Percentiles rank a stretch among this genome's conserved stretches.
These are phyloP conservation scores for Stemphylium vesicarium DNA, from an alignment of 2,329 filamentous ascomycete genomes.

Conservation along the genomic window DNA sequence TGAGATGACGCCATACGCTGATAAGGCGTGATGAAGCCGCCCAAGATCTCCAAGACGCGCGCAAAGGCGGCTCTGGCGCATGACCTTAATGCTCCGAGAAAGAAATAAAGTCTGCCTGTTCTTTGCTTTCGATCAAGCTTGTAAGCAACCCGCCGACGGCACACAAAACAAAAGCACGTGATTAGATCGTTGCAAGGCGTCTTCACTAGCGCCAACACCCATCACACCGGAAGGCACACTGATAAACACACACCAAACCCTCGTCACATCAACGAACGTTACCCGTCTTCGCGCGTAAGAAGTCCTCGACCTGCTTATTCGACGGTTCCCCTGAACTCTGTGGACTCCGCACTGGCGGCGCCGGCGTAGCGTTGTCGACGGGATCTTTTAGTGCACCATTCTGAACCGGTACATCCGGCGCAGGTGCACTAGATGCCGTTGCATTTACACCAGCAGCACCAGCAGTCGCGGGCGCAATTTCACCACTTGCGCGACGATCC, in stretches of 20 bases:
- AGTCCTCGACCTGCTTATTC: slow-evolving; percentile 27
- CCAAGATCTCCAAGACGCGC: too few species aligned
- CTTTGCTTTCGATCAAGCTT: too few species aligned
- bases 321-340: not conserved
- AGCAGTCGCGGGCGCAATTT: not conserved
- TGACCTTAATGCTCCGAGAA: too few species aligned
- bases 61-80: too few species aligned
- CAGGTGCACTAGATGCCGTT: not conserved
- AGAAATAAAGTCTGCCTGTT: too few species aligned
- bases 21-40: too few species aligned
- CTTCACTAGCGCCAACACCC: too few species aligned
- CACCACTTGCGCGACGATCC: not conserved
- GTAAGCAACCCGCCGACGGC: too few species aligned
- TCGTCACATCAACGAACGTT: not conserved
- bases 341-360: not conserved
- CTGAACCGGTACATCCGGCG: not conserved
- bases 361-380: not conserved
- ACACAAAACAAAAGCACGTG: too few species aligned
- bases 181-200: too few species aligned
- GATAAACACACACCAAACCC: not conserved
- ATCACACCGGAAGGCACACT: too few species aligned
- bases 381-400: not conserved
- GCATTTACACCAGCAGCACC: not conserved
- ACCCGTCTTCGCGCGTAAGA: slow-evolving; percentile 30
- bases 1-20: too few species aligned